Evolutionary conservation across 2,329 filamentous ascomycete species (phyloP), one percentile per base, ranked within the genome.

Genomic region (Aspergillus luchuensis): DNA sequence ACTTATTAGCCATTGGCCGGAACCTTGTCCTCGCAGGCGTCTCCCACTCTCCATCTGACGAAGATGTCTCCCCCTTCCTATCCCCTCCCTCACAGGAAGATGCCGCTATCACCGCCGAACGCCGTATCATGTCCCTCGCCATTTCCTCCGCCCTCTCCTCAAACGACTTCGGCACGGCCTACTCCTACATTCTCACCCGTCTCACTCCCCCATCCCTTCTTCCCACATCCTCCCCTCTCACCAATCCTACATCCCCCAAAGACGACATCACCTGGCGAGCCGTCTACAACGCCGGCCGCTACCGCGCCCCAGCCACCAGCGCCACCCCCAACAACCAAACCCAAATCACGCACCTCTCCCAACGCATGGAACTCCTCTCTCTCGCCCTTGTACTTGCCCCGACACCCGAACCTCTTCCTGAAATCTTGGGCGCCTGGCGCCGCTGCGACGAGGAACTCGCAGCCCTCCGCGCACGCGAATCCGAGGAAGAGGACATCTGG

Each of bases 221-320:
- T 54, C 65, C 73, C 48, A 72, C 63, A 19, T 65, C 73, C 30
- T 64, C 74, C 4, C 61, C 67, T 33, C 58, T 66, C 56, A 66
- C 67, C 11, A 74, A 76, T 39, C 58, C 70, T 5, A 49, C 71
- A 3, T 48, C 62, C 17, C 59, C 70, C 52, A 66, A 73, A 63
- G 86, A 88, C 69, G 85, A 88, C 63, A 81, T 85, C 30, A 85
- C 85, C 59, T 89, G 87, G 87, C 84, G 85, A 28, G 86, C 86
- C 36, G 87, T 86, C 13, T 84, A 87, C 69, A 81, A 83, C 59
- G 86, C 86, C 19, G 87, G 87, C 17, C 82, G 84, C 51, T 82
- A 86, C 74, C 80, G 81, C 55, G 66, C 75, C 38, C 66, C 65
- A 38, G 59, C 70, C 49, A 66, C 68, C 57, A 72, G 62, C 63